Evolutionary conservation across 164 flowering plant genomes (phyloP).

Genomic region (Vitis rotundifolia): DNA sequence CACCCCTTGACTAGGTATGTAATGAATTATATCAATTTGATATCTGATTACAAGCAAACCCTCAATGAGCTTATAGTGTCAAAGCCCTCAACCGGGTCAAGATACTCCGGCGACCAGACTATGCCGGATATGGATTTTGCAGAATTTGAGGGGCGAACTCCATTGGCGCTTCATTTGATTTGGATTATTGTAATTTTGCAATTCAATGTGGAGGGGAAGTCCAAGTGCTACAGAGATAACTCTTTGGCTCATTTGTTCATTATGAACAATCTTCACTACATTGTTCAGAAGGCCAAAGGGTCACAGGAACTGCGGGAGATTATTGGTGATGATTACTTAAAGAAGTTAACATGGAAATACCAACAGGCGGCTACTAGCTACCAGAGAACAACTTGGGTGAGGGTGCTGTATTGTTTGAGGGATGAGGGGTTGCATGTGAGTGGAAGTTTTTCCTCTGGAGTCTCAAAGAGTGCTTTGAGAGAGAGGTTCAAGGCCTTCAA

Average conservation of each 20-base stretch:
- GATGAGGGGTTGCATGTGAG: conserved; percentile 82
- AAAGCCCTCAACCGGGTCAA: conserved; percentile 55
- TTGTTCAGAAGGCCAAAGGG: conserved; percentile 74
- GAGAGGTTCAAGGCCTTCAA: conserved; percentile 88
- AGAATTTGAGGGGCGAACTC: conserved; percentile 49
- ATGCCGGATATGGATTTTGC: conserved; percentile 62
- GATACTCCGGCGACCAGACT: conserved; percentile 51
- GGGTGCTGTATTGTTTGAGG: conserved; percentile 68
- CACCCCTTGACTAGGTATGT: conserved; percentile 90
- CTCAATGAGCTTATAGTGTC: conserved; percentile 66
- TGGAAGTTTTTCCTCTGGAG: conserved; percentile 82
- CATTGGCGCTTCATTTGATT: conserved; percentile 70
- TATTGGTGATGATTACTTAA: conserved; percentile 76
- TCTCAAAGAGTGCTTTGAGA: conserved; percentile 69
- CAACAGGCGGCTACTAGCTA: conserved; percentile 65
- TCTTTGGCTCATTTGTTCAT: conserved; percentile 68
- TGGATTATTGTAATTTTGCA: conserved; percentile 76
- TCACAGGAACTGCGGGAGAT: conserved; percentile 73
- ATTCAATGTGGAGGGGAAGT: conserved; percentile 74
- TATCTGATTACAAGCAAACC: conserved; percentile 74
- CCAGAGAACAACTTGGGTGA: conserved; percentile 76
- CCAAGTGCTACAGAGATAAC: conserved; percentile 72
- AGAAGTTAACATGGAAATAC: conserved; percentile 57
- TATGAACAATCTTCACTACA: conserved; percentile 89
- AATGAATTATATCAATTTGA: conserved; percentile 82